phyloP scores from a whole-genome alignment of 1,139 yeast species.

The Saccharomyces uvarum region DNA sequence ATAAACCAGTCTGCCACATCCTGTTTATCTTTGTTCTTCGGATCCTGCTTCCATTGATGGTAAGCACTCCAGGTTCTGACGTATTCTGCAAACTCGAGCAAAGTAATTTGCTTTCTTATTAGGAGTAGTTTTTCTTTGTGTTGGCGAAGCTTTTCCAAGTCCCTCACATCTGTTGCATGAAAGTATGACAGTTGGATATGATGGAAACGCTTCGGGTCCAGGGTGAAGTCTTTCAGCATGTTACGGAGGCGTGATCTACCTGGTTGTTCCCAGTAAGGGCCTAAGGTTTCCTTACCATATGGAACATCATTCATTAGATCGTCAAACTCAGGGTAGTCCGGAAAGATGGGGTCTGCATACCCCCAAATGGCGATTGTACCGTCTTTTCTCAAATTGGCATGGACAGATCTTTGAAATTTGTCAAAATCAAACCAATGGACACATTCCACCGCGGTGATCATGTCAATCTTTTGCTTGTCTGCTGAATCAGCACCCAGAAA shows the following conservation, averaged over 20 bases:
- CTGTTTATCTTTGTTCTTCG: constrained; percentile 18
- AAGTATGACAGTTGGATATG: constrained; percentile 38
- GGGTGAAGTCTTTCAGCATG: constrained; percentile 37
- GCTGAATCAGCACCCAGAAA: constrained; percentile 12
- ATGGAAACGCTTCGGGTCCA: constrained; percentile 37
- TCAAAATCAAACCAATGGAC: constrained; percentile 66
- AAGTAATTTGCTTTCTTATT: constrained; percentile 37
- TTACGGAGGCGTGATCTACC: constrained; percentile 49
- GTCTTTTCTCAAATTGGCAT: constrained; percentile 44
- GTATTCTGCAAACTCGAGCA: constrained; percentile 43
- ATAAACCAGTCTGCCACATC: constrained; percentile 24
- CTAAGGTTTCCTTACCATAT: constrained; percentile 43
- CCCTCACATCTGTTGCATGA: constrained; percentile 31
- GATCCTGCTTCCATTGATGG: constrained; percentile 48
- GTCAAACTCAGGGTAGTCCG: constrained; percentile 35
- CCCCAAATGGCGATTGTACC: constrained; percentile 73
- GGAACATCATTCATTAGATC: constrained; percentile 32
- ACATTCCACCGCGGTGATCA: constrained; percentile 69
- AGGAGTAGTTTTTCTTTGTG: constrained; percentile 32
- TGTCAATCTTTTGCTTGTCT: constrained; percentile 38
- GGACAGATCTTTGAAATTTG: constrained; percentile 44
- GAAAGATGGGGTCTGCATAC: constrained; percentile 58
- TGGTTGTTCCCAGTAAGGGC: constrained; percentile 67
- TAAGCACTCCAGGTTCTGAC: constrained; percentile 63
- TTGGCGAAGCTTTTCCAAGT: not conserved